Conservation (phyloP, 176 grass and related monocot genomes). For the barley (Hordeum vulgare) region MorexV3_pseudomolecules_assembly NC_058520.1:22477174-22477673, state of each 20-base stretch:
- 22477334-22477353: slow-evolving; percentile 53
- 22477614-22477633: background rate
- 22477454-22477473: slow-evolving; percentile 10
- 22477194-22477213: background rate
- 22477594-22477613: background rate
- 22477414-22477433: background rate
- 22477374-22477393: slow-evolving; percentile 69
- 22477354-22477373: slow-evolving; percentile 75
- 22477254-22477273: slow-evolving; percentile 78
- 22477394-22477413: background rate
- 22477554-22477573: background rate
- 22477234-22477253: slow-evolving; percentile 26
- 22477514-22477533: slow-evolving; percentile 24
- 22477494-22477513: slow-evolving; percentile 35
- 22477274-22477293: slow-evolving; percentile 61
- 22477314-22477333: slow-evolving; percentile 67
- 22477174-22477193: background rate
- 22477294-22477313: slow-evolving; percentile 42
- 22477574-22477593: background rate
- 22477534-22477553: background rate
- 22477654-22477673: background rate
- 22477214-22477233: background rate
- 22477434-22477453: background rate
- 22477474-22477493: background rate
- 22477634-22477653: background rate